These are phyloP conservation scores for Coniochaeta prunicola DNA, from an alignment of 2,329 filamentous ascomycete species.

Conservation along the genomic window DNA sequence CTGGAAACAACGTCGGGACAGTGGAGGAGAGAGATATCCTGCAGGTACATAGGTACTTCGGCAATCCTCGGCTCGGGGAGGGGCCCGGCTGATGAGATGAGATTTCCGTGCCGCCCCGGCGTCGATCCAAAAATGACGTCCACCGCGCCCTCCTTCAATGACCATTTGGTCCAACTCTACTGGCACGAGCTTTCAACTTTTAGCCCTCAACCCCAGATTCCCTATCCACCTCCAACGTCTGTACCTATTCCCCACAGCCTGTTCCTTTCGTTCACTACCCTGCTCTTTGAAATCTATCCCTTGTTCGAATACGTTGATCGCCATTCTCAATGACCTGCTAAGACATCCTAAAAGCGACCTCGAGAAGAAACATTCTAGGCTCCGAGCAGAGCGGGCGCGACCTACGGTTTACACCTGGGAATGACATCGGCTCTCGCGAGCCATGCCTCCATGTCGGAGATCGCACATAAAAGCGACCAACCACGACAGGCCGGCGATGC, in stretches of 20 bases:
- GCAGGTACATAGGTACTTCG: neutral
- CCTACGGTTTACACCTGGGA: constrained; percentile 21
- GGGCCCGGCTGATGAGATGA: neutral
- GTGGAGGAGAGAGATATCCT: neutral
- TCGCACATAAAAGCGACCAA: constrained; percentile 26
- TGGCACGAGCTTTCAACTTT: neutral
- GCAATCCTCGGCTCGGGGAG: constrained; percentile 1
- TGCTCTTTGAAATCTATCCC: neutral
- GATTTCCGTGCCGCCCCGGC: neutral
- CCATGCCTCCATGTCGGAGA: constrained; percentile 52
- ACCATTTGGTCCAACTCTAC: neutral
- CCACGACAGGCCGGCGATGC: constrained; percentile 27
- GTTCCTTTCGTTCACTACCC: neutral
- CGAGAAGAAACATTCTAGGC: neutral
- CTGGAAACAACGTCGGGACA: neutral
- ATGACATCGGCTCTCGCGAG: constrained; percentile 49
- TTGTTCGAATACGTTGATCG: neutral
- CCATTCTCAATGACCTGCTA: neutral
- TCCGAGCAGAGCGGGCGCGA: constrained; percentile 5
- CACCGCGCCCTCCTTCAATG: neutral
- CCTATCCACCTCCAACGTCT: neutral
- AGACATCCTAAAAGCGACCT: neutral
- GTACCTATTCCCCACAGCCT: neutral
- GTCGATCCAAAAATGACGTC: neutral
- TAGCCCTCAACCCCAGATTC: neutral